These are phyloP conservation scores for Populus pruinosa DNA, from an alignment of 345 rosid species.

Conservation along the genomic window DNA sequence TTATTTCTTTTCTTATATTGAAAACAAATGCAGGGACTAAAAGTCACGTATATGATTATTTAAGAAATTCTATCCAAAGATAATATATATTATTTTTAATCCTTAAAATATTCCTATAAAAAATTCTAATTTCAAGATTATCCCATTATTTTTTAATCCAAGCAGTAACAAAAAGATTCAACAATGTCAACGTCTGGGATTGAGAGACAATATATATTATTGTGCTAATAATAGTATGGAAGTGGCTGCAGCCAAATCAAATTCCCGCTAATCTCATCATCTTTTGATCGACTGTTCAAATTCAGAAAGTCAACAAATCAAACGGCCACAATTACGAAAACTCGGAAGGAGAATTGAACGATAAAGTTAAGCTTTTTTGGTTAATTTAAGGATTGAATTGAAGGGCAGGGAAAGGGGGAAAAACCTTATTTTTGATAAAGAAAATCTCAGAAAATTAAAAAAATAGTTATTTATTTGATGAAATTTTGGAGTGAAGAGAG, in stretches of 20 bases:
- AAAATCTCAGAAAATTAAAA: slow-evolving; percentile 32
- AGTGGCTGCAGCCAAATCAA: slow-evolving; percentile 4
- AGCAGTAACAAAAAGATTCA: no score
- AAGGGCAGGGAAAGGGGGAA: neutral
- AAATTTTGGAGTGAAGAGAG: slow-evolving; percentile 36
- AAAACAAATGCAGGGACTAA: no score
- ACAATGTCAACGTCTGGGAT: no score
- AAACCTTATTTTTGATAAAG: slow-evolving; percentile 38
- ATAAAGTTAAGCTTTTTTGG: slow-evolving; percentile 4
- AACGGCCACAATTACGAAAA: neutral
- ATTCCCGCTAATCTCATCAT: slow-evolving; percentile 17
- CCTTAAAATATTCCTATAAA: no score
- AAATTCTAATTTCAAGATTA: no score
- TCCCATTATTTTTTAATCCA: no score
- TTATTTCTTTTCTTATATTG: no score
- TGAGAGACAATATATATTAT: no score
- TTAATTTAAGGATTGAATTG: slow-evolving; percentile 4
- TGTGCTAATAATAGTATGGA: no score
- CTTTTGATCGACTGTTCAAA: slow-evolving; percentile 23
- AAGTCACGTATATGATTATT: no score
- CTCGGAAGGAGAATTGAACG: slow-evolving; percentile 14
- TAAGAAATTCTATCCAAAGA: no score
- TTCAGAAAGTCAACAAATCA: slow-evolving; percentile 41
- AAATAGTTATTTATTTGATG: neutral
- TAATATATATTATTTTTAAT: no score